Evolutionary conservation across 352 stramenopile species (phyloP).

Genomic region (Phytophthora sansomeana): DNA sequence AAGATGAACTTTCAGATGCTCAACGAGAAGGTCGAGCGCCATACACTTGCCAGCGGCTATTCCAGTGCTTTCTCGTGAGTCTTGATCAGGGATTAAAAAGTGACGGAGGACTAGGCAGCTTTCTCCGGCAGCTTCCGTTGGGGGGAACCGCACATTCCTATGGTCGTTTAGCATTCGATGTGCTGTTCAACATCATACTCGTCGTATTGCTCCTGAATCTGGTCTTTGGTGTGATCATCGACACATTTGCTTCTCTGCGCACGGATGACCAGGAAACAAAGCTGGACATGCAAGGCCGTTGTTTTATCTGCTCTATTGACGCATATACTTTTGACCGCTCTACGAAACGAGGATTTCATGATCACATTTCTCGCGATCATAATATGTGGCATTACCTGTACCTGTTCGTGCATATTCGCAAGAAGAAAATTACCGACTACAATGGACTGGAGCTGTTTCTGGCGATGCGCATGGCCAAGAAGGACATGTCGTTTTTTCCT

Average conservation of each 20-base stretch:
- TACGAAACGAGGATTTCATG: slow-evolving; percentile 74
- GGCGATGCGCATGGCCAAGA: slow-evolving; percentile 79
- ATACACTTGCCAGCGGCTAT: slow-evolving; percentile 73
- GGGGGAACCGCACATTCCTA: slow-evolving; percentile 54
- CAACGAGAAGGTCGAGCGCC: slow-evolving; percentile 47
- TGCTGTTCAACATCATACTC: slow-evolving; percentile 76
- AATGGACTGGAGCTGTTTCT: slow-evolving; percentile 83
- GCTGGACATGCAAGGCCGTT: slow-evolving; percentile 73
- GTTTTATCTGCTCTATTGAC: slow-evolving; percentile 86
- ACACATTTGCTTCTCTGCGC: slow-evolving; percentile 81
- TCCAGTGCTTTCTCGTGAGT: slow-evolving; percentile 77
- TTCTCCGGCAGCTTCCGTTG: slow-evolving; percentile 48
- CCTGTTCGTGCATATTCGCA: slow-evolving; percentile 82
- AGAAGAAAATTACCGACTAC: slow-evolving; percentile 83
- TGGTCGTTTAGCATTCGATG: slow-evolving; percentile 62
- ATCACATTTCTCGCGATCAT: slow-evolving; percentile 79
- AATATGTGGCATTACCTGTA: slow-evolving; percentile 89
- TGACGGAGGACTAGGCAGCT: slow-evolving; percentile 63
- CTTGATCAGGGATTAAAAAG: slow-evolving; percentile 81
- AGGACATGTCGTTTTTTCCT: slow-evolving; percentile 81
- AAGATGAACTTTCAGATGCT: slow-evolving; percentile 29
- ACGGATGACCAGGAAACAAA: slow-evolving; percentile 70
- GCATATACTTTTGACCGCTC: slow-evolving; percentile 78
- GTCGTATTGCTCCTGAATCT: slow-evolving; percentile 82
- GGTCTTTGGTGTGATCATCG: slow-evolving; percentile 84